phyloP scores from a whole-genome alignment of 75 land plant species.

The Pinus albicaulis region DNA sequence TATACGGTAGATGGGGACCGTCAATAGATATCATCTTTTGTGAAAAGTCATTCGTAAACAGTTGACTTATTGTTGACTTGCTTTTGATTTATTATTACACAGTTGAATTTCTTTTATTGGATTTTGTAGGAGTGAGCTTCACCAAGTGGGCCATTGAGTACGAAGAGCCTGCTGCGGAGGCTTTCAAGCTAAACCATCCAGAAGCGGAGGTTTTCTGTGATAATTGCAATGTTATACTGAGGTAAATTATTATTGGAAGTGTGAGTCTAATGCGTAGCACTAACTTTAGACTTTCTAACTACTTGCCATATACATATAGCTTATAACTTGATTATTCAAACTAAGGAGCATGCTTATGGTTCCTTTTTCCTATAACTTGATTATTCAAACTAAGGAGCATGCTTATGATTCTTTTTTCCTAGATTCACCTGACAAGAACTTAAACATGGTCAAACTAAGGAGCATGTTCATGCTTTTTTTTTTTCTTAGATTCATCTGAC shows the following conservation, averaged over 20 bases:
- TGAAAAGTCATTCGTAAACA: not conserved
- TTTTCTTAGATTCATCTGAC: no score
- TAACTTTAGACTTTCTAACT: not conserved
- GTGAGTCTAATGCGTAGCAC: not conserved
- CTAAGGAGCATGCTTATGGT: no score
- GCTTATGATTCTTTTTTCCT: no score
- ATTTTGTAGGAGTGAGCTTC: slow-evolving; percentile 46
- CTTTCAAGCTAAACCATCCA: slow-evolving; percentile 91
- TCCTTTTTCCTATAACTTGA: no score
- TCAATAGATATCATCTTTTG: not conserved
- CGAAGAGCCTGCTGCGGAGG: slow-evolving; percentile 91
- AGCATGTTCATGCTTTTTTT: no score
- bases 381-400: no score
- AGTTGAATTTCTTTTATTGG: not conserved
- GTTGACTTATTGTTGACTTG: not conserved
- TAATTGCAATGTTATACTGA: slow-evolving; percentile 93
- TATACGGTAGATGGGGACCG: not conserved
- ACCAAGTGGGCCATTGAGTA: slow-evolving; percentile 99
- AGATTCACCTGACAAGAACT: no score
- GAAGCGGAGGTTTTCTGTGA: slow-evolving; percentile 66
- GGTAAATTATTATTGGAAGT: slow-evolving; percentile 31
- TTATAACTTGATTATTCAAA: no score
- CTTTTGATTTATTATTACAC: not conserved
- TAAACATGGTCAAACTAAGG: no score
- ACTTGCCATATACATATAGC: not conserved